Evolutionary conservation across 1,284 basidiomycete species (phyloP).

Genomic region (Ustilago esculenta): DNA sequence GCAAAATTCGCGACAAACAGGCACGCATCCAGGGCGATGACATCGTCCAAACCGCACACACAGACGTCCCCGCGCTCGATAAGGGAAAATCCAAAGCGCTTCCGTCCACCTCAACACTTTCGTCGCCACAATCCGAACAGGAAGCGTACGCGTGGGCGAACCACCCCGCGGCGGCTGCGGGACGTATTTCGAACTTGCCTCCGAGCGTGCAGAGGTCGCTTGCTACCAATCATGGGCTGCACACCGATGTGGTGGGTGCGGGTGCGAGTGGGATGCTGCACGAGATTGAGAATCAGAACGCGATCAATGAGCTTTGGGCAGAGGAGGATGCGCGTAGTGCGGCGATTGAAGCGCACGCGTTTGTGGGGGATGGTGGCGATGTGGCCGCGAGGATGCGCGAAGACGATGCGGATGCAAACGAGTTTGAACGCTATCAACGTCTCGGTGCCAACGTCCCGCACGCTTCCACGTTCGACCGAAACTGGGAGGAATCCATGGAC

Average conservation of each 20-base stretch:
- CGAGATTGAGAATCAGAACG: slow-evolving; percentile 31
- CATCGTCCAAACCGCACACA: slow-evolving; percentile 71
- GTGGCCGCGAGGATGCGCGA: slow-evolving; percentile 57
- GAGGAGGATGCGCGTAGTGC: slow-evolving; percentile 63
- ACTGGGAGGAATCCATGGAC: slow-evolving; percentile 56
- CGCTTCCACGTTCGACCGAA: slow-evolving; percentile 29
- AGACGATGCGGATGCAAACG: slow-evolving; percentile 58
- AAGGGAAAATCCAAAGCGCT: slow-evolving; percentile 54
- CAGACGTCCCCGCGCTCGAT: slow-evolving; percentile 10
- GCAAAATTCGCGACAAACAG: slow-evolving; percentile 81
- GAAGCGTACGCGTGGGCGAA: slow-evolving; percentile 47
- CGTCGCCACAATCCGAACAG: slow-evolving; percentile 44
- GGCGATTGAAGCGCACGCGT: slow-evolving; percentile 41
- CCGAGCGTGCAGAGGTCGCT: slow-evolving; percentile 35
- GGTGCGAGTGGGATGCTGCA: slow-evolving; percentile 12
- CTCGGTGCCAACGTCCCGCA: slow-evolving; percentile 51
- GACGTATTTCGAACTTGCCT: slow-evolving; percentile 28
- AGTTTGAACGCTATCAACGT: slow-evolving; percentile 56
- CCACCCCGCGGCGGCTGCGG: slow-evolving; percentile 34
- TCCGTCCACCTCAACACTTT: no score
- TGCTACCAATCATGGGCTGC: slow-evolving; percentile 12
- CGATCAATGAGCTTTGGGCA: slow-evolving; percentile 58
- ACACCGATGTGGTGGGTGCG: slow-evolving; percentile 12
- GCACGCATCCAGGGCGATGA: slow-evolving; percentile 84
- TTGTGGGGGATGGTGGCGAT: slow-evolving; percentile 62